Percentiles rank a stretch among this genome's conserved stretches.
These are phyloP conservation scores for Fusarium subglutinans DNA, from an alignment of 2,329 filamentous ascomycete species.

Conservation along the genomic window DNA sequence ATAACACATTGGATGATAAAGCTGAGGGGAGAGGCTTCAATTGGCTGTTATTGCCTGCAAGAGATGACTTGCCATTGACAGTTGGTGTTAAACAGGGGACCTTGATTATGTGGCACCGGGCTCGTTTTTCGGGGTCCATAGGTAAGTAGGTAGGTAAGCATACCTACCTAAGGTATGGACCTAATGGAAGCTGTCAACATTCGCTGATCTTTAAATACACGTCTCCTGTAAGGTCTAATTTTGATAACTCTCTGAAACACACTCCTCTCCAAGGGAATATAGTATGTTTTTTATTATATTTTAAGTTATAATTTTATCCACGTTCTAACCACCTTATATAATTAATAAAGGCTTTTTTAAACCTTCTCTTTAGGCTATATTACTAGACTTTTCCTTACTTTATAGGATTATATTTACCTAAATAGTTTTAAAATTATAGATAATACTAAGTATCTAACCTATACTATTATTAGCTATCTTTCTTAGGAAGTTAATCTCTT, in stretches of 20 bases:
- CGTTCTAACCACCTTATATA: too few relatives aligned
- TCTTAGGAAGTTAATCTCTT: too few relatives aligned
- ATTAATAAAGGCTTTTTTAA: too few relatives aligned
- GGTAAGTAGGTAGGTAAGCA: background rate
- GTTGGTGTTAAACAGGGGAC: conserved; percentile 11
- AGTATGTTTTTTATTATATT: too few relatives aligned
- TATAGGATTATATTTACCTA: too few relatives aligned
- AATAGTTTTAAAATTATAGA: too few relatives aligned
- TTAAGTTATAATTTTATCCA: too few relatives aligned
- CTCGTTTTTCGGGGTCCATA: conserved; percentile 4
- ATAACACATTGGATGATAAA: conserved; percentile 40
- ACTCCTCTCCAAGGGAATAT: too few relatives aligned
- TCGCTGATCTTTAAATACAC: background rate
- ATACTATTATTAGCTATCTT: too few relatives aligned
- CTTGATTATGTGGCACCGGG: conserved; percentile 1
- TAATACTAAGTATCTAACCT: too few relatives aligned
- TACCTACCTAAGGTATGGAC: background rate
- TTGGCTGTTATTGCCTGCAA: conserved; percentile 29
- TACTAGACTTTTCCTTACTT: too few relatives aligned
- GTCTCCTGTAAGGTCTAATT: background rate
- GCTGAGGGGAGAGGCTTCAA: background rate
- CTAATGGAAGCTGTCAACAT: background rate
- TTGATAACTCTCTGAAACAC: background rate
- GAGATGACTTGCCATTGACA: conserved; percentile 5
- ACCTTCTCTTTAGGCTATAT: too few relatives aligned